phyloP scores from a whole-genome alignment of 495 filamentous ascomycete species.

The Penicillium pulvis region DNA sequence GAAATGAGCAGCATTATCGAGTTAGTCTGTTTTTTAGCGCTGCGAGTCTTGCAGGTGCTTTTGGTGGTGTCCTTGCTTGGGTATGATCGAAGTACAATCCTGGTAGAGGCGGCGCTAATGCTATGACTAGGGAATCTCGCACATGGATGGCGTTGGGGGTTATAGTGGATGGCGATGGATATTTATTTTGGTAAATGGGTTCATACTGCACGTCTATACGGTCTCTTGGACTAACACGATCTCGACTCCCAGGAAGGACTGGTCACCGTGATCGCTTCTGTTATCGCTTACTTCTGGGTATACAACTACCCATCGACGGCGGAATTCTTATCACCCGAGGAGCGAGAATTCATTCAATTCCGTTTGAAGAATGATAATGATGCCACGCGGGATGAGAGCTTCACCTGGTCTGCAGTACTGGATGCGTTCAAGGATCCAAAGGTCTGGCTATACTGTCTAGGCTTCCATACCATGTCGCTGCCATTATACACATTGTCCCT shows the following conservation, averaged over 20 bases:
- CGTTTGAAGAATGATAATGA: slow-evolving; percentile 64
- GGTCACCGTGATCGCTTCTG: slow-evolving; percentile 63
- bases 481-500: slow-evolving; percentile 78
- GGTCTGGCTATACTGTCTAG: slow-evolving; percentile 72
- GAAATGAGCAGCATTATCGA: slow-evolving; percentile 70
- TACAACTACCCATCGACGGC: slow-evolving; percentile 73
- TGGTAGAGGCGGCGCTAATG: slow-evolving; percentile 4
- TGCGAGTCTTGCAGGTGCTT: slow-evolving; percentile 74
- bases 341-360: slow-evolving; percentile 59
- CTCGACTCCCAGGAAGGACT: slow-evolving; percentile 59
- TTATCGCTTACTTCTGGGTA: slow-evolving; percentile 68
- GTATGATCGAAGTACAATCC: slow-evolving; percentile 19
- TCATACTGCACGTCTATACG: neutral
- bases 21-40: slow-evolving; percentile 77
- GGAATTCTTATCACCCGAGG: slow-evolving; percentile 64
- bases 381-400: slow-evolving; percentile 62
- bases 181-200: slow-evolving; percentile 61
- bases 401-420: slow-evolving; percentile 64
- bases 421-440: slow-evolving; percentile 71
- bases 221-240: neutral
- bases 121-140: slow-evolving; percentile 42
- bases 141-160: slow-evolving; percentile 66
- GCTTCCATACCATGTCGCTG: slow-evolving; percentile 73
- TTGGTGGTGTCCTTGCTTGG: slow-evolving; percentile 76
- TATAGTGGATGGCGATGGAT: slow-evolving; percentile 82